phyloP scores from a whole-genome alignment of 2,329 filamentous ascomycete genomes.

The Zopfia rhizophila region DNA sequence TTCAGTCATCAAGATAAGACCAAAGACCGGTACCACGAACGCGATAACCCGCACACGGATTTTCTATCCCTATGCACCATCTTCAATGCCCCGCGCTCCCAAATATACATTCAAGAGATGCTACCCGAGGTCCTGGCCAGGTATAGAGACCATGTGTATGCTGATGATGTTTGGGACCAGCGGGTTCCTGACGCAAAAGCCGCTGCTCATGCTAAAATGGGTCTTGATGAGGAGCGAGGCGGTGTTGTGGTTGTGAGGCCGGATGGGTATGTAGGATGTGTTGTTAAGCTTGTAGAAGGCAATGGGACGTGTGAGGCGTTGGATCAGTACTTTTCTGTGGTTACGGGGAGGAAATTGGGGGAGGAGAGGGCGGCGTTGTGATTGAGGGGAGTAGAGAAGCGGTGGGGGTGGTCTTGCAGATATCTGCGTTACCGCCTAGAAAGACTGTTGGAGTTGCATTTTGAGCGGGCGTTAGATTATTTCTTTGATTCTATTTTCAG shows the following conservation, averaged over 20 bases:
- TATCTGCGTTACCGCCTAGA: too few species aligned
- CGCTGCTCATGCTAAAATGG: constrained; percentile 87
- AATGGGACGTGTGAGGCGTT: constrained; percentile 83
- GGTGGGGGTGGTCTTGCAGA: background rate
- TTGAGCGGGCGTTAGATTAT: too few species aligned
- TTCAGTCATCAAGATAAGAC: constrained; percentile 72
- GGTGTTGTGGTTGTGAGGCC: constrained; percentile 86
- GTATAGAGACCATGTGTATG: constrained; percentile 85
- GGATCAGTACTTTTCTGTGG: constrained; percentile 82
- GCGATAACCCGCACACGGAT: constrained; percentile 82
- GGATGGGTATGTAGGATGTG: constrained; percentile 86
- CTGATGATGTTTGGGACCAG: constrained; percentile 81
- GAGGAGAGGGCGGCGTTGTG: constrained; percentile 48
- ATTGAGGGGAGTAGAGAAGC: too few species aligned
- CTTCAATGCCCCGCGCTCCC: constrained; percentile 72
- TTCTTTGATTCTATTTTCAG: too few species aligned
- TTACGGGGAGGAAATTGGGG: constrained; percentile 70
- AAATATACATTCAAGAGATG: constrained; percentile 77
- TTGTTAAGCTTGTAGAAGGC: constrained; percentile 78
- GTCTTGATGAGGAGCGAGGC: constrained; percentile 76
- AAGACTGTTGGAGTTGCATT: too few species aligned
- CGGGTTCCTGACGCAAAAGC: constrained; percentile 75
- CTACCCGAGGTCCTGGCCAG: constrained; percentile 76
- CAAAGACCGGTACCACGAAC: constrained; percentile 72
- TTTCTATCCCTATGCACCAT: constrained; percentile 85